phyloP scores from a whole-genome alignment of 192 early-diverging fungal species.

The Backusella macrospora region DNA sequence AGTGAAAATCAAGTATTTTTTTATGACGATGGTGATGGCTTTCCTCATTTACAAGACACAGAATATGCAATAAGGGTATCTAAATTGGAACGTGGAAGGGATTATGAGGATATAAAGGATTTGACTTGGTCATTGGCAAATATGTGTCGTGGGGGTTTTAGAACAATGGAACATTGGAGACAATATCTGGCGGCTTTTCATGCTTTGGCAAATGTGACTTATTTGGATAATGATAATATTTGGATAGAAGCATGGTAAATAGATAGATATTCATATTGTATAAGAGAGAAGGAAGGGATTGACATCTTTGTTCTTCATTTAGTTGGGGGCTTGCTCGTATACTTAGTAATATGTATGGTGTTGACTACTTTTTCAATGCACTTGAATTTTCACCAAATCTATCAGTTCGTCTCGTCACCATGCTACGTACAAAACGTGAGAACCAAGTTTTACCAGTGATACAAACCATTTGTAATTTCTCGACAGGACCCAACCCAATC shows the following conservation, averaged over 20 bases:
- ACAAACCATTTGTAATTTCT: slow-evolving; percentile 25
- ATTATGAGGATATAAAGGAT: slow-evolving; percentile 9
- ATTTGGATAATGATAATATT: slow-evolving; percentile 14
- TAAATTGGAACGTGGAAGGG: background rate
- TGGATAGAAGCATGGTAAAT: slow-evolving; percentile 33
- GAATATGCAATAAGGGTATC: background rate
- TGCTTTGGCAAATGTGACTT: background rate
- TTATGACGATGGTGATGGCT: background rate
- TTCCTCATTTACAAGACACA: background rate
- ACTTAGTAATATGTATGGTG: slow-evolving; percentile 27
- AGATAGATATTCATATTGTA: too few species aligned
- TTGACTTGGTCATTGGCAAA: slow-evolving; percentile 35
- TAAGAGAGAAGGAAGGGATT: background rate
- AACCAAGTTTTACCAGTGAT: slow-evolving; percentile 15
- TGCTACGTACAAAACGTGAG: background rate
- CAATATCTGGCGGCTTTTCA: slow-evolving; percentile 26
- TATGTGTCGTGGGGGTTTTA: slow-evolving; percentile 37
- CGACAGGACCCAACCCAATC: slow-evolving; percentile 22
- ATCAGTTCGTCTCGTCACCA: background rate
- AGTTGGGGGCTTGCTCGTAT: slow-evolving; percentile 38
- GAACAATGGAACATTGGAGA: background rate
- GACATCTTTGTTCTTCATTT: background rate
- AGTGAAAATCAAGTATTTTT: background rate
- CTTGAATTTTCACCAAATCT: background rate
- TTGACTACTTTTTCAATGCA: slow-evolving; percentile 6